A percentile compares a stretch with the other conserved stretches of the same genome.
Conservation (phyloP, 2,329 filamentous ascomycete species). For the Exophiala sideris region DNA sequence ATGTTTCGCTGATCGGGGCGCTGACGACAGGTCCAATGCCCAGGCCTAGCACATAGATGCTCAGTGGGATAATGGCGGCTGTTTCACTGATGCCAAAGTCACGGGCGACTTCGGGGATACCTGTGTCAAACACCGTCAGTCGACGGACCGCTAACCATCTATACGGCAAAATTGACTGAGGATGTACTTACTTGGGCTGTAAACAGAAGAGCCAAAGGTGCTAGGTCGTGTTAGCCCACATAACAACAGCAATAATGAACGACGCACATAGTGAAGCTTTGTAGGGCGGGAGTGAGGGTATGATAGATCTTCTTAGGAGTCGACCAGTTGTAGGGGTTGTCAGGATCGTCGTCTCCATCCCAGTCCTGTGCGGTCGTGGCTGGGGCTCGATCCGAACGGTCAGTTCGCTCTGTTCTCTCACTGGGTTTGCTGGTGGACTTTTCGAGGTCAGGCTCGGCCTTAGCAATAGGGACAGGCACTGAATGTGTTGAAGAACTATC, state of each 20-base stretch:
- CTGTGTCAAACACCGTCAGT: conserved; percentile 1
- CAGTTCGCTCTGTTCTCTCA: conserved; percentile 9
- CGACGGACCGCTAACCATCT: no score
- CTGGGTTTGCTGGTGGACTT: conserved; percentile 14
- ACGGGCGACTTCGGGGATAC: conserved; percentile 55
- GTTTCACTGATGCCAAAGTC: conserved; percentile 32
- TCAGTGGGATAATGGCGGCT: conserved; percentile 56
- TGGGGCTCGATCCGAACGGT: not conserved
- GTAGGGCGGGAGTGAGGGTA: conserved; percentile 20
- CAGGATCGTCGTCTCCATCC: conserved; percentile 56
- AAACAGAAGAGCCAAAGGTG: conserved; percentile 35
- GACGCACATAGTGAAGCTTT: conserved; percentile 25
- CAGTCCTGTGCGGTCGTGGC: conserved; percentile 42
- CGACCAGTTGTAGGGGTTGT: conserved; percentile 61
- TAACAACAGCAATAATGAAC: not conserved
- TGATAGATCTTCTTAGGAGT: conserved; percentile 40
- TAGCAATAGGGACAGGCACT: conserved; percentile 5
- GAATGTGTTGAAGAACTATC: conserved; percentile 8
- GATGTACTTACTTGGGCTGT: conserved; percentile 28
- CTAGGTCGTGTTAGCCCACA: conserved; percentile 15
- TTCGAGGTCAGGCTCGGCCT: conserved; percentile 15
- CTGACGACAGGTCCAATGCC: conserved; percentile 69
- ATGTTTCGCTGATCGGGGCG: conserved; percentile 70
- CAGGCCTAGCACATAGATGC: conserved; percentile 68
- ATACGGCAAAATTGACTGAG: not conserved